Evolutionary conservation across 1,139 yeast genomes (phyloP).

Genomic region (Diutina rugosa): DNA sequence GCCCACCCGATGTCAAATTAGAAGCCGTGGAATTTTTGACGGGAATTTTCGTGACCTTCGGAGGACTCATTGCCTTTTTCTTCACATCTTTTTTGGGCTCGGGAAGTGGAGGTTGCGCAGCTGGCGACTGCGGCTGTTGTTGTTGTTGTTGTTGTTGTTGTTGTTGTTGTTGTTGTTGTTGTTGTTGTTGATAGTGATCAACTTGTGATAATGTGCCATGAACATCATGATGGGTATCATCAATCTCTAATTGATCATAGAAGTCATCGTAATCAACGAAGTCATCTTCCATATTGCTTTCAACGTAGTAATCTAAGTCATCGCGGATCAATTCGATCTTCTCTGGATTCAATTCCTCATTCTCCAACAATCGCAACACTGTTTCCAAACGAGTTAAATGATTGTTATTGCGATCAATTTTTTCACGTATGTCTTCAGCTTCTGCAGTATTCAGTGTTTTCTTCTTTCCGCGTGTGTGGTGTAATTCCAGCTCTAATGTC

Average conservation of each 20-base stretch:
- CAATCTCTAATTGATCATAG: constrained; percentile 77
- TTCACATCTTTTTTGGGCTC: not conserved
- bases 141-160: not conserved
- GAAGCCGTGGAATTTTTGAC: not conserved
- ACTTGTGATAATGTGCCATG: not conserved
- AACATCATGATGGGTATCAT: constrained; percentile 19
- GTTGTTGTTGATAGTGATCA: not conserved
- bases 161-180: not conserved
- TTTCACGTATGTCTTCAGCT: constrained; percentile 5
- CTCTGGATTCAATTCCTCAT: constrained; percentile 74
- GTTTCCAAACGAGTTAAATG: constrained; percentile 72
- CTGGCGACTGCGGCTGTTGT: not conserved
- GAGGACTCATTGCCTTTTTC: not conserved
- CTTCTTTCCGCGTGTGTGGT: constrained; percentile 38
- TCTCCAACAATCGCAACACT: constrained; percentile 66
- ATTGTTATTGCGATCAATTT: constrained; percentile 63
- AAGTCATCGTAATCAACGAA: constrained; percentile 92
- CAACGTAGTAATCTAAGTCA: constrained; percentile 88
- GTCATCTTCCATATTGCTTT: constrained; percentile 90
- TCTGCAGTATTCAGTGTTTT: constrained; percentile 7
- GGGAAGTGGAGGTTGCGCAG: not conserved
- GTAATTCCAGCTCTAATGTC: constrained; percentile 64
- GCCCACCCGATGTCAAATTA: constrained; percentile 2
- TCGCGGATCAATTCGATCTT: constrained; percentile 72
- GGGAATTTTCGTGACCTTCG: not conserved